Evolutionary conservation across 164 flowering plant genomes (phyloP).

Genomic region (Kalanchoe fedtschenkoi): DNA sequence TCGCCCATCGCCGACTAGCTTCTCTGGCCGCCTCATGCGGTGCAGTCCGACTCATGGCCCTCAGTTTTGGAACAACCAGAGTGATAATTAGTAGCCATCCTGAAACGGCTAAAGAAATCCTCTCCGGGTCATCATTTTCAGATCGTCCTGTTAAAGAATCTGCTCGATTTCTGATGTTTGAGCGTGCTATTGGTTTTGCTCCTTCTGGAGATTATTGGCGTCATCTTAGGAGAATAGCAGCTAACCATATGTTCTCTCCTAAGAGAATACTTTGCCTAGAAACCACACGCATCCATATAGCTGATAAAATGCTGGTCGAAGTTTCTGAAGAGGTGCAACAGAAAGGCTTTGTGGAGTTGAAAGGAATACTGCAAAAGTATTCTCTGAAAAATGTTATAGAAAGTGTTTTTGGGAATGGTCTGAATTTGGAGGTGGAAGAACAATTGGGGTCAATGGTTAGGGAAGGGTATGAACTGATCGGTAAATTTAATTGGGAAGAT

Average conservation of each 20-base stretch:
- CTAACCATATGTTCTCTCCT: slow-evolving; percentile 62
- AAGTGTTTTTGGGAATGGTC: slow-evolving; percentile 55
- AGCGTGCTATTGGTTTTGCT: slow-evolving; percentile 86
- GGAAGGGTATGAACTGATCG: slow-evolving; percentile 75
- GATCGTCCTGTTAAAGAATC: slow-evolving; percentile 71
- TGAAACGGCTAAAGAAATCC: slow-evolving; percentile 68
- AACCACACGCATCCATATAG: slow-evolving; percentile 25
- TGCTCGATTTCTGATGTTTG: slow-evolving; percentile 62
- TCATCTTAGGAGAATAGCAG: slow-evolving; percentile 45
- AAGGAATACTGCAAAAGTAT: slow-evolving; percentile 36
- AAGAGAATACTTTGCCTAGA: slow-evolving; percentile 41
- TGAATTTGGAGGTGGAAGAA: slow-evolving; percentile 17
- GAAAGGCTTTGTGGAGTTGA: slow-evolving; percentile 44
- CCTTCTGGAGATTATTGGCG: slow-evolving; percentile 74
- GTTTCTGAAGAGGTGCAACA: slow-evolving; percentile 29
- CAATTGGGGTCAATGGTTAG: slow-evolving; percentile 47
- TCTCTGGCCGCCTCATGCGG: slow-evolving; percentile 23
- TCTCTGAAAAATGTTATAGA: slow-evolving; percentile 50
- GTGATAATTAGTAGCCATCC: slow-evolving; percentile 69
- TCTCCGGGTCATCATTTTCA: slow-evolving; percentile 42
- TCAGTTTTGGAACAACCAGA: slow-evolving; percentile 48
- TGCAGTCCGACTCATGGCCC: slow-evolving; percentile 59
- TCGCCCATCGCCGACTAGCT: slow-evolving; percentile 54
- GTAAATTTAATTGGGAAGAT: slow-evolving; percentile 56
- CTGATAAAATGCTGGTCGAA: slow-evolving; percentile 27